Percentiles rank a stretch among this genome's conserved stretches.
These are phyloP conservation scores for Tritrichomonas musculus DNA, from an alignment of 208 protist genomes.

Conservation along the genomic window DNA sequence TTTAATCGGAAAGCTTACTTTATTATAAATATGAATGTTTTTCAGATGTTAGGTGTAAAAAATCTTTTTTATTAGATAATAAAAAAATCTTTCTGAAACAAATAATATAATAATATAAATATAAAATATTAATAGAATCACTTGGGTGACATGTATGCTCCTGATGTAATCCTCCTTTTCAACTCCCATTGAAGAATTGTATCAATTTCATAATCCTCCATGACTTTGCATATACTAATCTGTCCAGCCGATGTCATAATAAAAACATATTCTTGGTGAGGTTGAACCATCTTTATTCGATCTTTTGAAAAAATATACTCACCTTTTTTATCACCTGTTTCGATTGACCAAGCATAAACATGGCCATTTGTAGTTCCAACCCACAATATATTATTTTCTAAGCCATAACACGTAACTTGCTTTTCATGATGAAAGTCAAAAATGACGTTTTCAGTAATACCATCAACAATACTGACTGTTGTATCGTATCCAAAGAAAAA, in stretches of 20 bases:
- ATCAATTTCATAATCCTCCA: not conserved
- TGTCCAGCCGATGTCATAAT: not conserved
- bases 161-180: not conserved
- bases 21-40: too few relatives aligned
- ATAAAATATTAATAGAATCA: too few relatives aligned
- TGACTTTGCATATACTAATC: not conserved
- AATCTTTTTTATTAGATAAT: too few relatives aligned
- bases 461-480: not conserved
- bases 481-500: not conserved
- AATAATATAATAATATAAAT: too few relatives aligned
- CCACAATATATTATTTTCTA: not conserved
- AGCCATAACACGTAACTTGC: not conserved
- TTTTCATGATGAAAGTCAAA: not conserved
- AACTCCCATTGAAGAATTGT: not conserved
- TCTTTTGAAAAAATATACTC: not conserved
- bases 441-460: not conserved
- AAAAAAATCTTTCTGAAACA: too few relatives aligned
- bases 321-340: not conserved
- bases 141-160: not conserved
- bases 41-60: too few relatives aligned
- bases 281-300: not conserved
- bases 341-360: not conserved
- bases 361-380: not conserved
- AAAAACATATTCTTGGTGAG: not conserved
- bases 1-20: too few relatives aligned